Base-by-base conservation (phyloP, 441 rosid species). In the Hura crepitans region DNA sequence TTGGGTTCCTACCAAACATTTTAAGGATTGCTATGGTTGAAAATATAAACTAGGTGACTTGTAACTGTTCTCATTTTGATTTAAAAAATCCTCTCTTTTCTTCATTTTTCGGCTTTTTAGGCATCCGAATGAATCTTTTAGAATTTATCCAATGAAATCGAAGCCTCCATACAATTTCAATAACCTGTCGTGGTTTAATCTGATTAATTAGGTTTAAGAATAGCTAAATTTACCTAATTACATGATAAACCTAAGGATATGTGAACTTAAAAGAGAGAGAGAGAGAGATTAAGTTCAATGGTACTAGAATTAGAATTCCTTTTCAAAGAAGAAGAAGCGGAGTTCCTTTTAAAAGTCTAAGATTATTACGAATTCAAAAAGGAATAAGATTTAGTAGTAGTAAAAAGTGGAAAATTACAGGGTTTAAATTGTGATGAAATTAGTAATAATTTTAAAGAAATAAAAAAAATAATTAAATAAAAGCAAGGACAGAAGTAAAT, bases 1-100 rank as follows among this genome's bases (percentile, higher is more conserved):
- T 51, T 67, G 61, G 46, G n/a, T 54, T 67, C 20, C 15, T 42
- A 53, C 70, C 70, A 8, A 53, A 67, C 70, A 12, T 23, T 39
- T 20, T 43, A 30, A 13, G 35, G 33, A 10, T 27, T 23, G 2
- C 23, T 56, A 20, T 18, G 22, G 56, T 51, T 51, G 56, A 51
- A 51, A 50, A 18, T 51, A 8, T 6, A 2, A 9, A 3, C 28
- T 30, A 58, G 62, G 62, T 18, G 11, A 30, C 12, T 30, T 30
- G 6, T 58, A 58, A 42, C 4, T 58, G 14, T 58, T 58, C 17
- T 51, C 1, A 1, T 57, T 62, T 11, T 15, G 47, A 37, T 37
- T 61, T 61, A 37, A 6, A 47, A 39, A 20, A 28, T 33, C 27
- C 15, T 60, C 33, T 59, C 6, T 33, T 18, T 50, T 50, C 23